Evolutionary conservation across 2,329 filamentous ascomycete species (phyloP).

Genomic region (Arthroderma sp.): DNA sequence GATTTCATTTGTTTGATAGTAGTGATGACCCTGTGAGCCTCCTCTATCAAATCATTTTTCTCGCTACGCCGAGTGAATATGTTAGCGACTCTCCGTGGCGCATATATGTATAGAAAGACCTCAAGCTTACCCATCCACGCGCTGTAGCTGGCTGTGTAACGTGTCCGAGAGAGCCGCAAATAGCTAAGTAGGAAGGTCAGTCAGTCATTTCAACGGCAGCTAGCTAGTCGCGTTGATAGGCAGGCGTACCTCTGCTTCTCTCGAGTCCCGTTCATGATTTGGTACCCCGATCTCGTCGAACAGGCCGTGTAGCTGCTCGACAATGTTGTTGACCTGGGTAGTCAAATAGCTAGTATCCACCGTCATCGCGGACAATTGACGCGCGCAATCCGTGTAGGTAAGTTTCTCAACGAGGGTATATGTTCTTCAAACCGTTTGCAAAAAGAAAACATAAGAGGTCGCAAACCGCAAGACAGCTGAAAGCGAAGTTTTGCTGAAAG

Average conservation of each 20-base stretch:
- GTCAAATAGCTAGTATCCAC: slow-evolving; percentile 91
- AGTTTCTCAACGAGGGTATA: not conserved
- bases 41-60: slow-evolving; percentile 81
- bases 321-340: slow-evolving; percentile 89
- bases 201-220: not conserved
- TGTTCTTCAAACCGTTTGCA: not conserved
- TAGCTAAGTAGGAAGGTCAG: slow-evolving; percentile 43
- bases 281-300: slow-evolving; percentile 98
- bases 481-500: not conserved
- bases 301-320: slow-evolving; percentile 80
- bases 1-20: slow-evolving; percentile 87
- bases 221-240: not conserved
- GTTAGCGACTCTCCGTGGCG: slow-evolving; percentile 2
- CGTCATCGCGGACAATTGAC: slow-evolving; percentile 19
- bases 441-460: not conserved
- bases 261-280: slow-evolving; percentile 74
- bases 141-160: slow-evolving; percentile 74
- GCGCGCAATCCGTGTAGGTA: not conserved
- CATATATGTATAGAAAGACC: not conserved
- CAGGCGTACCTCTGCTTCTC: slow-evolving; percentile 71
- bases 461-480: not conserved
- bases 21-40: slow-evolving; percentile 72
- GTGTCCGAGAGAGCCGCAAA: slow-evolving; percentile 87
- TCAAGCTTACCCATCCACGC: slow-evolving; percentile 52
- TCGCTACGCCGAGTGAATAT: slow-evolving; percentile 38